phyloP scores from a whole-genome alignment of 192 early-diverging fungal genomes.

The Umbelopsis vinacea region DNA sequence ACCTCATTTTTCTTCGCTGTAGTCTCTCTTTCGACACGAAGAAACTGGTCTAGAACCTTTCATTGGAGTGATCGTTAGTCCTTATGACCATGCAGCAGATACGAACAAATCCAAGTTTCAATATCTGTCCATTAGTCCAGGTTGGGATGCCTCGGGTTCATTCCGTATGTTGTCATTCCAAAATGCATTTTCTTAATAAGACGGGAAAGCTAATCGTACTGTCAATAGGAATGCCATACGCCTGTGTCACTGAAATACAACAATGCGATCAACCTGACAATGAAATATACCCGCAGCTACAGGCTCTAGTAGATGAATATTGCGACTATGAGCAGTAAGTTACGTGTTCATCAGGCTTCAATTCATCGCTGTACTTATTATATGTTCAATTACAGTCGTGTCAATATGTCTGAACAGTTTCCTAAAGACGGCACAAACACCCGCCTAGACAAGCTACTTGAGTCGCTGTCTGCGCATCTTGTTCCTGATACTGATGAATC shows the following conservation, averaged over 20 bases:
- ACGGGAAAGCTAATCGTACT: conserved; percentile 1
- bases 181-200: neutral
- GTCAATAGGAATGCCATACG: conserved; percentile 53
- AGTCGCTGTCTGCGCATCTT: neutral
- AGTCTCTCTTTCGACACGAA: conserved; percentile 67
- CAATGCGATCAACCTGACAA: conserved; percentile 48
- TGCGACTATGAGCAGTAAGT: conserved; percentile 62
- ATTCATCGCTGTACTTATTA: conserved; percentile 16
- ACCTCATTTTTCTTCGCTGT: neutral
- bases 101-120: conserved; percentile 61
- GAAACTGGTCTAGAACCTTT: conserved; percentile 79
- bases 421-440: conserved; percentile 24
- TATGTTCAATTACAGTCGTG: conserved; percentile 16
- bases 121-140: conserved; percentile 61
- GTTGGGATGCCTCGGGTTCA: conserved; percentile 50
- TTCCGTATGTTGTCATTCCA: conserved; percentile 53
- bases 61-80: conserved; percentile 86
- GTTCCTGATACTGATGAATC: neutral
- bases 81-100: conserved; percentile 65
- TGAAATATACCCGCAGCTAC: conserved; percentile 59
- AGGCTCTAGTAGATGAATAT: conserved; percentile 63
- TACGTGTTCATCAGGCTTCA: neutral
- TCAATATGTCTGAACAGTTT: conserved; percentile 17
- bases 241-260: conserved; percentile 53
- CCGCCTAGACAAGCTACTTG: conserved; percentile 28